phyloP scores from a whole-genome alignment of 108 stramenopile species.

The Cyclotella atomus region DNA sequence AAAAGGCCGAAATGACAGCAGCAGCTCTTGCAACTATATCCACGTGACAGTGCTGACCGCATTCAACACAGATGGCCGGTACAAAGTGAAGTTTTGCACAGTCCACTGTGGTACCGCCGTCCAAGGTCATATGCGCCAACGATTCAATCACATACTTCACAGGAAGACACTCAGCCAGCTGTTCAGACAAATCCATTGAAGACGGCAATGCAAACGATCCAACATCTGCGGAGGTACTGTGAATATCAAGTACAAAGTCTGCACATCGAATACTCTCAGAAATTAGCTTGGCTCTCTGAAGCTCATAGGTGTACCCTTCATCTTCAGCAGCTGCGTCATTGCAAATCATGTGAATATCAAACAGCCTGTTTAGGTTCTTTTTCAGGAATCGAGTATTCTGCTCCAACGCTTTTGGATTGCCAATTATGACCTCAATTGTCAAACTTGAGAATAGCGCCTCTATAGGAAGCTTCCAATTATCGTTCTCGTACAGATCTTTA shows the following conservation, averaged over 20 bases:
- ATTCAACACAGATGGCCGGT: slow-evolving; percentile 41
- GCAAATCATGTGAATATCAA: slow-evolving; percentile 36
- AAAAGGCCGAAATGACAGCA: slow-evolving; percentile 37
- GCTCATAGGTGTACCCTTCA: slow-evolving; percentile 38
- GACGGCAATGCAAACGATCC: slow-evolving; percentile 49
- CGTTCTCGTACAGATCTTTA: slow-evolving; percentile 19
- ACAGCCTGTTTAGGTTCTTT: slow-evolving; percentile 37
- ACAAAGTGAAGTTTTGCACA: slow-evolving; percentile 30
- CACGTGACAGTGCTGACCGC: slow-evolving; percentile 37
- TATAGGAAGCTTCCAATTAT: slow-evolving; percentile 29
- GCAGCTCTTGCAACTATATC: slow-evolving; percentile 42
- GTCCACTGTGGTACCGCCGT: slow-evolving; percentile 43
- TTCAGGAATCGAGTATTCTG: slow-evolving; percentile 26
- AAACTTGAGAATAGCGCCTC: slow-evolving; percentile 25
- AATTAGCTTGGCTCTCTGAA: slow-evolving; percentile 34
- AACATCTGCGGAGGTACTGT: slow-evolving; percentile 39
- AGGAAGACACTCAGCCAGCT: slow-evolving; percentile 34
- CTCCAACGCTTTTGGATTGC: slow-evolving; percentile 36
- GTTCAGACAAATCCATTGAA: slow-evolving; percentile 34
- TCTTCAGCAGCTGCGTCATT: slow-evolving; percentile 24
- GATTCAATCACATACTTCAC: slow-evolving; percentile 46
- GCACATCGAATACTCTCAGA: slow-evolving; percentile 37
- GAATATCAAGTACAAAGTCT: slow-evolving; percentile 44
- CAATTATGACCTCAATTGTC: slow-evolving; percentile 40
- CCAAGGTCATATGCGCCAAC: slow-evolving; percentile 25